Conservation (phyloP, 495 filamentous ascomycete genomes). For the Neurospora tetrasperma region DNA sequence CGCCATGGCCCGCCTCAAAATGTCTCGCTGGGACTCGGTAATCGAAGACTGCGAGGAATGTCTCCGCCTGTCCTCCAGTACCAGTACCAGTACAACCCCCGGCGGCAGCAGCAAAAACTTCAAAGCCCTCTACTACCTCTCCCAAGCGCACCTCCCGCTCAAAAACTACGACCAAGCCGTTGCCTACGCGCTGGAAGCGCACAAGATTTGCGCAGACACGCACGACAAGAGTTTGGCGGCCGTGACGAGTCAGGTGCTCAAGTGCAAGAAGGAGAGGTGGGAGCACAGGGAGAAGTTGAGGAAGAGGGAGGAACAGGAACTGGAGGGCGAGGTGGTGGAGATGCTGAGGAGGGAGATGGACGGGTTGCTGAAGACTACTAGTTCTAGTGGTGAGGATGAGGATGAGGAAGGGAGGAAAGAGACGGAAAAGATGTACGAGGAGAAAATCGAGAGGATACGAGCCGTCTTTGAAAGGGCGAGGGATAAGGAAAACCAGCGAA, state of each 20-base stretch:
- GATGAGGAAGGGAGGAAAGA: constrained; percentile 5
- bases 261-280: constrained; percentile 71
- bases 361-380: constrained; percentile 9
- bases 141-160: constrained; percentile 70
- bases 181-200: constrained; percentile 58
- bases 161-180: constrained; percentile 67
- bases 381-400: background rate
- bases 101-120: constrained; percentile 23
- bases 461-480: constrained; percentile 51
- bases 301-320: constrained; percentile 32
- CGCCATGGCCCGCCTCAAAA: constrained; percentile 68
- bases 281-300: constrained; percentile 45
- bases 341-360: constrained; percentile 26
- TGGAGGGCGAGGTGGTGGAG: constrained; percentile 45
- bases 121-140: constrained; percentile 78
- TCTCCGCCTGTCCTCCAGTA: constrained; percentile 45
- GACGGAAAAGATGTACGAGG: constrained; percentile 3
- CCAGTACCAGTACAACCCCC: too few relatives aligned
- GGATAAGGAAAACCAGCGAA: constrained; percentile 36
- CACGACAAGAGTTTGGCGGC: constrained; percentile 51
- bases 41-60: constrained; percentile 69
- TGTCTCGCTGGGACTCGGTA: constrained; percentile 61
- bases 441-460: background rate
- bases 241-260: constrained; percentile 57
- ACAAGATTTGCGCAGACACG: constrained; percentile 53